These are phyloP conservation scores for Corchorus olitorius DNA, from an alignment of 345 rosid genomes.

Conservation along the genomic window DNA sequence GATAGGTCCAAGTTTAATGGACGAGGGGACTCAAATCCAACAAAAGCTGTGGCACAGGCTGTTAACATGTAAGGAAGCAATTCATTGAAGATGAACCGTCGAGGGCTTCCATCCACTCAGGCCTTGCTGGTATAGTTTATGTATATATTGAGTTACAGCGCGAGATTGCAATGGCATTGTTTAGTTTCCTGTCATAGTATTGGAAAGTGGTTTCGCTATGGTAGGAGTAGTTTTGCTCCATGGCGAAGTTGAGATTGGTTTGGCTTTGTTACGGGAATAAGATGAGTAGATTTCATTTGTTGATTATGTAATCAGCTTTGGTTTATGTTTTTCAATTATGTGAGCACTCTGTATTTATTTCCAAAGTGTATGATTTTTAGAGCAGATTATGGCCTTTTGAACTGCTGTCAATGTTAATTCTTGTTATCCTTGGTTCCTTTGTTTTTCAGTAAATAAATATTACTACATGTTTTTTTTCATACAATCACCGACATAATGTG, in stretches of 20 bases:
- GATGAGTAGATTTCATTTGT: neutral
- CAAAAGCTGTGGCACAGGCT: constrained; percentile 35
- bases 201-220: neutral
- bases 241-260: constrained; percentile 17
- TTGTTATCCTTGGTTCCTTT: neutral
- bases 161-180: neutral
- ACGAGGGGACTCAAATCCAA: constrained; percentile 34
- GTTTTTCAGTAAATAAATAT: neutral
- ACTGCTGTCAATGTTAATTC: neutral
- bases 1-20: constrained; percentile 38
- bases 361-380: constrained; percentile 20
- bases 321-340: neutral
- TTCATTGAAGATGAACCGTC: constrained; percentile 7
- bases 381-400: neutral
- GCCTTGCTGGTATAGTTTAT: neutral
- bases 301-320: constrained; percentile 4
- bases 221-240: neutral
- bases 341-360: constrained; percentile 13
- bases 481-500: too few relatives aligned
- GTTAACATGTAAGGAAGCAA: constrained; percentile 25
- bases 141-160: constrained; percentile 5
- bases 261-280: constrained; percentile 13
- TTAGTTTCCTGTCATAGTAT: neutral
- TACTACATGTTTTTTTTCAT: too few relatives aligned
- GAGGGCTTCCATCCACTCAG: neutral